Conservation (phyloP, 1,139 yeast genomes). For the Yamadazyma atlantica region DNA sequence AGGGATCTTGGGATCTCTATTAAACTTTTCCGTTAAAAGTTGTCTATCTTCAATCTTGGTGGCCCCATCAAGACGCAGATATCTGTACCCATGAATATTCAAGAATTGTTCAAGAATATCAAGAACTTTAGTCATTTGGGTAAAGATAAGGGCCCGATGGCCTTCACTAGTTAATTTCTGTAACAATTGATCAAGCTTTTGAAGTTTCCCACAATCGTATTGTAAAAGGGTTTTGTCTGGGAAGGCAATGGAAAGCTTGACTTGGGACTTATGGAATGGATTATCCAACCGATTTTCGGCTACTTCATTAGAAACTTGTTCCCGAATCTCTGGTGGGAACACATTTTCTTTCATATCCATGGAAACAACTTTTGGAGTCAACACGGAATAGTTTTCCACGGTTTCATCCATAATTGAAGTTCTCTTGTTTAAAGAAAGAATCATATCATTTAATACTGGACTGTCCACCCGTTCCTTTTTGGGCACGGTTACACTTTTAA, state of each 20-base stretch:
- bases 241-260: slow-evolving; percentile 87
- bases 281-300: slow-evolving; percentile 41
- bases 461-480: slow-evolving; percentile 9
- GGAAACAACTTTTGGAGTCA: slow-evolving; percentile 85
- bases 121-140: slow-evolving; percentile 96
- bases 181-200: slow-evolving; percentile 71
- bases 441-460: slow-evolving; percentile 27
- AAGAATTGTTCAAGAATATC: slow-evolving; percentile 92
- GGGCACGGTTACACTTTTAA: slow-evolving; percentile 18
- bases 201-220: slow-evolving; percentile 96
- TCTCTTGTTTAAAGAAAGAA: slow-evolving; percentile 42
- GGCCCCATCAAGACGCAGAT: slow-evolving; percentile 95
- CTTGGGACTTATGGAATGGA: slow-evolving; percentile 84
- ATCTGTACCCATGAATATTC: slow-evolving; percentile 91
- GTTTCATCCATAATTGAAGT: slow-evolving; percentile 45
- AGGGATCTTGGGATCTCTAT: slow-evolving; percentile 80
- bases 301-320: slow-evolving; percentile 33
- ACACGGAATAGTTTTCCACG: slow-evolving; percentile 76
- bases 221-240: slow-evolving; percentile 92
- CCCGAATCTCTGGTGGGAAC: slow-evolving; percentile 39
- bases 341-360: slow-evolving; percentile 67
- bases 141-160: slow-evolving; percentile 91
- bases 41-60: slow-evolving; percentile 97
- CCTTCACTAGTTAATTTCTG: slow-evolving; percentile 81
- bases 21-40: slow-evolving; percentile 87